Evolutionary conservation across 2,329 filamentous ascomycete genomes (phyloP).

Genomic region (Aciculosporium take): DNA sequence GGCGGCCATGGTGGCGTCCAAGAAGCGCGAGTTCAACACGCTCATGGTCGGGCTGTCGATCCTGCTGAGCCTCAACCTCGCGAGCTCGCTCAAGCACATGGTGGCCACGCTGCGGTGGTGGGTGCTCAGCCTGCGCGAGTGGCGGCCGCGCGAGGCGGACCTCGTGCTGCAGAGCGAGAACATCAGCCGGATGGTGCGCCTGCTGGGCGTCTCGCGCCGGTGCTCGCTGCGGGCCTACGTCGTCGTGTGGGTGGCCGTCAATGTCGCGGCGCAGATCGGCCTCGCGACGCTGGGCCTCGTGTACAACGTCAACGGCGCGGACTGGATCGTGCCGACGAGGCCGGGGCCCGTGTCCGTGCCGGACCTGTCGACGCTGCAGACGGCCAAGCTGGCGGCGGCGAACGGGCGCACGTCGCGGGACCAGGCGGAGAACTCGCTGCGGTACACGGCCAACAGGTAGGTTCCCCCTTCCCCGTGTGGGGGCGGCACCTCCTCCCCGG

Average conservation of each 20-base stretch:
- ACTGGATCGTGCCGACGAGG: constrained; percentile 16
- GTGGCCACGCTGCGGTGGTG: constrained; percentile 31
- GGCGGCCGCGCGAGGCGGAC: constrained; percentile 22
- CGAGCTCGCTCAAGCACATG: constrained; percentile 28
- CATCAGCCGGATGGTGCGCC: constrained; percentile 11
- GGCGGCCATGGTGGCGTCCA: constrained; percentile 16
- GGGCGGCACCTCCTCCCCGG: no score
- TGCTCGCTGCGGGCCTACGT: constrained; percentile 11
- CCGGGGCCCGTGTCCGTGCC: constrained; percentile 23
- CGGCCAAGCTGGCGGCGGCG: constrained; percentile 12
- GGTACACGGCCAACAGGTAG: constrained; percentile 29
- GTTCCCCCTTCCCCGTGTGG: no score
- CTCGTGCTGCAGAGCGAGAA: constrained; percentile 13
- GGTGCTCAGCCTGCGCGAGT: constrained; percentile 23
- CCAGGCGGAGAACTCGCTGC: constrained; percentile 17
- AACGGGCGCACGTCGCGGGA: not conserved
- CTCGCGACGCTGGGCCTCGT: constrained; percentile 28
- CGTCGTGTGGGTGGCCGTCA: constrained; percentile 11
- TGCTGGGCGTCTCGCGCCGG: constrained; percentile 10
- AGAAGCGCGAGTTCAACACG: constrained; percentile 28
- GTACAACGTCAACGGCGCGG: constrained; percentile 27
- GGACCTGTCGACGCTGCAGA: constrained; percentile 22
- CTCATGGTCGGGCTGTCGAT: constrained; percentile 31
- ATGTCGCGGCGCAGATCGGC: constrained; percentile 24
- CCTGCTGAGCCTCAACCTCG: constrained; percentile 26